Conservation (phyloP, 192 early-diverging fungal species). For the Coemansia sp. region DNA sequence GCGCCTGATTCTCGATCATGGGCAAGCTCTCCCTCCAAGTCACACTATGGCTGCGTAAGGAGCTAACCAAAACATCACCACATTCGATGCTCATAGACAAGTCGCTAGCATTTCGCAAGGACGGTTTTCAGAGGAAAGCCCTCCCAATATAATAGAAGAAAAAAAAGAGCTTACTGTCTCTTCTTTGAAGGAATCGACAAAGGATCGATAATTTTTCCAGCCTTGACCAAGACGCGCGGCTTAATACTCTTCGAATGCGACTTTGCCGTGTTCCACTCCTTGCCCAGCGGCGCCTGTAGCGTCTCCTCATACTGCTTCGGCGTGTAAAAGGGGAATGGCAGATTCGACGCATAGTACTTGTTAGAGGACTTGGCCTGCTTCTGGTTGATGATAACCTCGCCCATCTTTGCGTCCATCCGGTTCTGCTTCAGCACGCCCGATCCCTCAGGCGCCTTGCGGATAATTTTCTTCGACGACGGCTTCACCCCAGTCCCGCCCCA, state of each 20-base stretch:
- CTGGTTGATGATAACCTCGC: conserved; percentile 89
- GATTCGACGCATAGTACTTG: conserved; percentile 67
- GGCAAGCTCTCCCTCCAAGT: background rate
- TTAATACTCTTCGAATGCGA: conserved; percentile 70
- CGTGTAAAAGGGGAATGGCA: conserved; percentile 84
- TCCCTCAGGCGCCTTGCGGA: conserved; percentile 43
- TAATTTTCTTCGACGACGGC: conserved; percentile 62
- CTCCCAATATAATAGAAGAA: background rate
- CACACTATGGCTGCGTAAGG: background rate
- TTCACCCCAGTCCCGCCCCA: conserved; percentile 74
- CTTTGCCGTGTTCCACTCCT: conserved; percentile 90
- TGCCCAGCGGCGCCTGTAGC: conserved; percentile 83
- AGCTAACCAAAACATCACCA: too few species aligned
- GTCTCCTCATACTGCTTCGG: conserved; percentile 87
- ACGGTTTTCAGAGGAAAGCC: too few species aligned
- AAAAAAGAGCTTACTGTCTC: conserved; percentile 18
- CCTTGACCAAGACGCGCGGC: conserved; percentile 79
- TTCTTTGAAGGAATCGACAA: conserved; percentile 64
- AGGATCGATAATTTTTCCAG: conserved; percentile 87
- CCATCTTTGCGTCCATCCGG: conserved; percentile 39
- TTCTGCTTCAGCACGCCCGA: conserved; percentile 19
- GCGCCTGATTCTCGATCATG: background rate
- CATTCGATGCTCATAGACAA: too few species aligned
- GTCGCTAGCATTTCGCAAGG: too few species aligned
- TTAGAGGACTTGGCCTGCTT: conserved; percentile 69